phyloP scores from a whole-genome alignment of 2,329 filamentous ascomycete species.

The Fusarium sp. region DNA sequence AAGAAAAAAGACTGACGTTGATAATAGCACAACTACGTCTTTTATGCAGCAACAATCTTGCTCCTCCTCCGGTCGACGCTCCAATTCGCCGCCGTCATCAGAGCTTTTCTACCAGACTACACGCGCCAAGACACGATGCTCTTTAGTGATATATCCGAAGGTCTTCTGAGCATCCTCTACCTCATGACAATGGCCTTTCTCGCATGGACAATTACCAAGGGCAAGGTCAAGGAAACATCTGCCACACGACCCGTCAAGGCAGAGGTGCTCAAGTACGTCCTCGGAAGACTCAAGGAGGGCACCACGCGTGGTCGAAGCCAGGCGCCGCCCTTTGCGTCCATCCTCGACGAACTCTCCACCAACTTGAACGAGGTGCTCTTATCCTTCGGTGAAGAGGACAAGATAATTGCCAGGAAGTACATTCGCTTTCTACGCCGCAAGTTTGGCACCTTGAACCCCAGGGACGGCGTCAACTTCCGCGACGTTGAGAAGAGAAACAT shows the following conservation, averaged over 20 bases:
- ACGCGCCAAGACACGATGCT: conserved; percentile 15
- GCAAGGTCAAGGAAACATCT: neutral
- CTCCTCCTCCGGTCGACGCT: conserved; percentile 10
- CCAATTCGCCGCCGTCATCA: conserved; percentile 12
- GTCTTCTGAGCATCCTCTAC: conserved; percentile 8
- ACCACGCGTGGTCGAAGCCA: neutral
- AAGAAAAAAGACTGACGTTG: conserved; percentile 1
- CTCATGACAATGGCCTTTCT: conserved; percentile 9
- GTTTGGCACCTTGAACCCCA: conserved; percentile 4
- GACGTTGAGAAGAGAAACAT: conserved; percentile 3
- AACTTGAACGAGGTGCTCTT: neutral
- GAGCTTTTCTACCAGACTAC: neutral
- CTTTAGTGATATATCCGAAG: conserved; percentile 24
- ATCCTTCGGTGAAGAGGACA: neutral
- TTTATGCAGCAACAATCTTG: conserved; percentile 15
- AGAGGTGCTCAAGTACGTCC: conserved; percentile 10
- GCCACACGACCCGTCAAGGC: neutral
- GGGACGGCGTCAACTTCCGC: neutral
- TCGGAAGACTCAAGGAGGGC: neutral
- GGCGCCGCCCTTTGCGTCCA: neutral
- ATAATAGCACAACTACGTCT: neutral
- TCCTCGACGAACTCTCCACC: neutral
- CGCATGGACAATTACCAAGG: conserved; percentile 4
- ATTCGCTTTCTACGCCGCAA: conserved; percentile 2
- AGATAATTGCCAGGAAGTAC: neutral